phyloP scores from a whole-genome alignment of 108 stramenopile species.

The Nitzschia palea region DNA sequence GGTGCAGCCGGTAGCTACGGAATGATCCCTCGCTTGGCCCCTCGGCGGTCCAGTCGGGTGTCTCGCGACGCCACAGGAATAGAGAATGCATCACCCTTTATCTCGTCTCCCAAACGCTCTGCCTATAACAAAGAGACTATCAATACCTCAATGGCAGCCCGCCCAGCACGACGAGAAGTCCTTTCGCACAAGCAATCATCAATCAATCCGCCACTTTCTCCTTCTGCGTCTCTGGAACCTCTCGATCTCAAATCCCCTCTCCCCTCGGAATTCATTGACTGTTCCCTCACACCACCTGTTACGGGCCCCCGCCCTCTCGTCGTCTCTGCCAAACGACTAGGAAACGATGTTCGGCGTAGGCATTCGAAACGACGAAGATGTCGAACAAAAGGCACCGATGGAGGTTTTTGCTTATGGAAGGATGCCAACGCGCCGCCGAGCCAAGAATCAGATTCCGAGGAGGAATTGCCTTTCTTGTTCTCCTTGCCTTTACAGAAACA shows the following conservation, averaged over 20 bases:
- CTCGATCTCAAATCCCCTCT: background rate
- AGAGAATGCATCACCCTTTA: background rate
- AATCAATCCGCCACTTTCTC: background rate
- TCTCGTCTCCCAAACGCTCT: background rate
- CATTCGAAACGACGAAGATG: conserved; percentile 19
- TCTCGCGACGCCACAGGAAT: background rate
- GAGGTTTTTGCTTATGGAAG: conserved; percentile 6
- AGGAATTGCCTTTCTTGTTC: conserved; percentile 18
- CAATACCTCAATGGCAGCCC: background rate
- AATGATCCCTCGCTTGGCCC: conserved; percentile 20
- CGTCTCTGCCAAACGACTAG: conserved; percentile 29
- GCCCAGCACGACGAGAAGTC: background rate
- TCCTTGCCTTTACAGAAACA: background rate
- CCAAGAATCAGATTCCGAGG: conserved; percentile 4
- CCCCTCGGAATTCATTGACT: background rate
- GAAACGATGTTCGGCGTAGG: conserved; percentile 23
- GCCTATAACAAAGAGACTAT: background rate
- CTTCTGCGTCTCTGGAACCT: background rate
- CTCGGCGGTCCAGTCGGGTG: background rate
- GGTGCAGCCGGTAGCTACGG: background rate
- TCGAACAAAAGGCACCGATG: conserved; percentile 4
- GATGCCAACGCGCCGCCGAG: conserved; percentile 5
- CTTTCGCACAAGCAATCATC: background rate
- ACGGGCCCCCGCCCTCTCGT: conserved; percentile 17
- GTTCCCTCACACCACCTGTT: conserved; percentile 25